Base-by-base conservation (phyloP, 305 asterid species). In the Euphrasia arctica region DNA sequence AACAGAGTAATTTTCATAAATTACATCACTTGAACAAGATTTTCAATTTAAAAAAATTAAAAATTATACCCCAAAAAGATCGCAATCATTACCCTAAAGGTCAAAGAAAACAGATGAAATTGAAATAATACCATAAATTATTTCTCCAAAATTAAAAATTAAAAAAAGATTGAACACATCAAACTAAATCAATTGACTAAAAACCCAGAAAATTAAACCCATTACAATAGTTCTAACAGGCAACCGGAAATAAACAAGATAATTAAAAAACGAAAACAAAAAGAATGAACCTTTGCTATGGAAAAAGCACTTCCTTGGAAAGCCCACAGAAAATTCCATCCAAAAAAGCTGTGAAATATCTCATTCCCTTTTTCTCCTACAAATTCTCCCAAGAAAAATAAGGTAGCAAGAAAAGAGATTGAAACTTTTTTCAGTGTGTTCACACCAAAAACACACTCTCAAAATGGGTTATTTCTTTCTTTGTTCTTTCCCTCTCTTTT, bases 261-360 rank as follows among this genome's bases (percentile, higher is more conserved):
- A 25, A 4, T 25, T 18, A 11, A 62, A 12, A 61, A 56, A 68
- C 7, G 12, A 32, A 0, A 14, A n/a, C 0, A 67, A 10, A 56
- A 62, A 60, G 58, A 63, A 52, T 77, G 63, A 66, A 79, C 90
- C 87, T 51, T 72, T 69, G 66, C 55, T 55, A 65, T 60, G 36
- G n/a, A 61, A 71, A 64, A 76, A 13, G 28, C 56, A 1, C 28
- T 22, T 51, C 56, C 56, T 25, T 28, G 13, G 15, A 14, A 64
- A 75, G 70, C 56, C 18, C 54, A 49, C 54, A 12, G 27, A 7
- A 49, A 51, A 51, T 18, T 39, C 2, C 10, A 39, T 15, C 56
- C 66, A 64, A 60, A 64, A 67, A 42, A 18, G 56, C 56, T 51
- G 22, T 18, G 56, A 51, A 51, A 15, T 14, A 13, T 15, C 42